phyloP scores from a whole-genome alignment of 2,329 filamentous ascomycete genomes.

The Lachnellula subtilissima region DNA sequence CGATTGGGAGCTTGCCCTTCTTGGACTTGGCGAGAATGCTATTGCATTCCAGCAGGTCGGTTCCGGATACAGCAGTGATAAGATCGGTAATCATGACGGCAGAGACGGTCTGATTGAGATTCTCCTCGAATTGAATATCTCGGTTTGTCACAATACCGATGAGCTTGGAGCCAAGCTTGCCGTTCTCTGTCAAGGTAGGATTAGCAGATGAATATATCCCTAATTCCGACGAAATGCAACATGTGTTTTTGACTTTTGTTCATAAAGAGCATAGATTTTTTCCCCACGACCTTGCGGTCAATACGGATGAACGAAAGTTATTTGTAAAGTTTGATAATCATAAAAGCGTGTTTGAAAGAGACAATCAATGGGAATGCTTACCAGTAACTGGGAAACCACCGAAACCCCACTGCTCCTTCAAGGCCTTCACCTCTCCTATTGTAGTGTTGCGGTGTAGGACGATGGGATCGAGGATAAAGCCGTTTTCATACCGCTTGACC shows the following conservation, averaged over 20 bases:
- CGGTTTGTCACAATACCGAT: conserved; percentile 96
- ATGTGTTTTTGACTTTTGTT: conserved; percentile 24
- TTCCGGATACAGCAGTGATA: conserved; percentile 78
- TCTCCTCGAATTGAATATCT: conserved; percentile 93
- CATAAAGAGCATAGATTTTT: conserved; percentile 48
- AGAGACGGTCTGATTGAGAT: conserved; percentile 67
- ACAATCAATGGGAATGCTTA: conserved; percentile 49
- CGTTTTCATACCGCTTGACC: conserved; percentile 99
- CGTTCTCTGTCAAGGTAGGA: conserved; percentile 61
- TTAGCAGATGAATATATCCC: conserved; percentile 34
- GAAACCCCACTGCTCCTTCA: conserved; percentile 98
- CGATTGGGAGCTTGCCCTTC: conserved; percentile 96
- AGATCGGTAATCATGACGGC: conserved; percentile 95
- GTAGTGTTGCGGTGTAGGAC: conserved; percentile 85
- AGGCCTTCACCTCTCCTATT: conserved; percentile 80
- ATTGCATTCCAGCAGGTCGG: conserved; percentile 85
- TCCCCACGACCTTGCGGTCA: conserved; percentile 87
- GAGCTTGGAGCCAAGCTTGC: conserved; percentile 90
- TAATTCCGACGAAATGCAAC: neutral
- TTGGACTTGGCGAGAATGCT: conserved; percentile 89
- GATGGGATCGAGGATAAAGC: conserved; percentile 94
- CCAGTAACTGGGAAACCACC: conserved; percentile 98
- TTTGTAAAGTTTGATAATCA: conserved; percentile 79
- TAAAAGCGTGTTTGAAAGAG: conserved; percentile 36
- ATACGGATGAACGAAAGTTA: conserved; percentile 99